Evolutionary conservation across 306 rosid genomes (phyloP).

Genomic region (Phaseolus lunatus): DNA sequence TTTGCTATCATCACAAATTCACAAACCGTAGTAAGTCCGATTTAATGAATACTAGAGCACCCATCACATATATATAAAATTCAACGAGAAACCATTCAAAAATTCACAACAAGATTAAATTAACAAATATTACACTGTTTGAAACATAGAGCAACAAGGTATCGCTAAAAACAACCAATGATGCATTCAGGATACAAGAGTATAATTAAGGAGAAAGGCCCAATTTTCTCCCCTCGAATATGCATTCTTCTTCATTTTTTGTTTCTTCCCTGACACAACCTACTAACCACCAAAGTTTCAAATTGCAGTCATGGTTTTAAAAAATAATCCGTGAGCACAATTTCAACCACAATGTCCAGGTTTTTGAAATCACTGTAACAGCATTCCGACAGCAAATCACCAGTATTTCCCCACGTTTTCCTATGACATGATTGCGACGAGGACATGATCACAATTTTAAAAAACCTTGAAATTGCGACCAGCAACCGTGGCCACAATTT

Average conservation of each 20-base stretch:
- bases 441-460: background rate
- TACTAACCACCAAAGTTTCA: background rate
- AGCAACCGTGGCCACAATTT: background rate
- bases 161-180: background rate
- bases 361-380: background rate
- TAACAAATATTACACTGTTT: background rate
- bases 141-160: background rate
- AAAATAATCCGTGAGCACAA: background rate
- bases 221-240: background rate
- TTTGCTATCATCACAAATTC: background rate
- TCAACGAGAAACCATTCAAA: conserved; percentile 14
- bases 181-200: conserved; percentile 1
- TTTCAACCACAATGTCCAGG: background rate
- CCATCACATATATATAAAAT: background rate
- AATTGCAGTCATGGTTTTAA: background rate
- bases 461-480: background rate
- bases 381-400: background rate
- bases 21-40: background rate
- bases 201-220: background rate
- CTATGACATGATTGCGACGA: background rate
- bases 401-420: background rate
- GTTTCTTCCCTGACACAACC: background rate
- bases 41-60: background rate
- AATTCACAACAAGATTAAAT: background rate
- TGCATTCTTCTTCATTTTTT: background rate